Evolutionary conservation across 768 basidiomycete species (phyloP).

Genomic region (Cubamyces sp.): DNA sequence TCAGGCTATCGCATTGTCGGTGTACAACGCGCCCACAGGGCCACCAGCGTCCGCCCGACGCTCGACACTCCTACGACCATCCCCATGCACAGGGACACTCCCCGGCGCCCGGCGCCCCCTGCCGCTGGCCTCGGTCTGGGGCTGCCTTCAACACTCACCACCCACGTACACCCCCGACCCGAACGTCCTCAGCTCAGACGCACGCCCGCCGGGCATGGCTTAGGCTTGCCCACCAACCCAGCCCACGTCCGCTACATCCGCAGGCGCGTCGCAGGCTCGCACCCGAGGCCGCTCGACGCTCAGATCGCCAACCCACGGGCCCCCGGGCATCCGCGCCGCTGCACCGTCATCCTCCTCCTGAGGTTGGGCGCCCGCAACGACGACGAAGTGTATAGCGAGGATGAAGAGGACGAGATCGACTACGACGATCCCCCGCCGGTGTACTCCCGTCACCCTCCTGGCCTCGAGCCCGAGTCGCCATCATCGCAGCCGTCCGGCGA

Average conservation of each 20-base stretch:
- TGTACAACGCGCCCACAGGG: not conserved
- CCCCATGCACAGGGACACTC: not conserved
- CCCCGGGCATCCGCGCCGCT: not conserved
- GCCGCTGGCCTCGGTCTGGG: not conserved
- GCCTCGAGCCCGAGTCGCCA: too few relatives aligned
- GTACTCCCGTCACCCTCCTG: conserved; percentile 20
- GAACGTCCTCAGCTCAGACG: conserved; percentile 3
- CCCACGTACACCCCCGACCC: not conserved
- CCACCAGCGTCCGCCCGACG: not conserved
- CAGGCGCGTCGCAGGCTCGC: conserved; percentile 5
- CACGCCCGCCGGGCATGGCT: not conserved
- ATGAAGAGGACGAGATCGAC: not conserved
- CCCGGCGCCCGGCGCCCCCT: not conserved
- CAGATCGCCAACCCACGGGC: not conserved
- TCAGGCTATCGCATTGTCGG: not conserved
- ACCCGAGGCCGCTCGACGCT: not conserved
- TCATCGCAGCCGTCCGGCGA: too few relatives aligned
- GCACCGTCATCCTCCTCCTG: not conserved
- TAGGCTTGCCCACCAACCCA: not conserved
- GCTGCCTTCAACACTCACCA: not conserved
- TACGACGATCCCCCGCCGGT: not conserved
- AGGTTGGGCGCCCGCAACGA: too few relatives aligned
- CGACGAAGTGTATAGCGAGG: too few relatives aligned
- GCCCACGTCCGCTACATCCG: not conserved
- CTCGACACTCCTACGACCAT: not conserved